phyloP scores from a whole-genome alignment of 306 rosid species.

The Cucurbita pepo region DNA sequence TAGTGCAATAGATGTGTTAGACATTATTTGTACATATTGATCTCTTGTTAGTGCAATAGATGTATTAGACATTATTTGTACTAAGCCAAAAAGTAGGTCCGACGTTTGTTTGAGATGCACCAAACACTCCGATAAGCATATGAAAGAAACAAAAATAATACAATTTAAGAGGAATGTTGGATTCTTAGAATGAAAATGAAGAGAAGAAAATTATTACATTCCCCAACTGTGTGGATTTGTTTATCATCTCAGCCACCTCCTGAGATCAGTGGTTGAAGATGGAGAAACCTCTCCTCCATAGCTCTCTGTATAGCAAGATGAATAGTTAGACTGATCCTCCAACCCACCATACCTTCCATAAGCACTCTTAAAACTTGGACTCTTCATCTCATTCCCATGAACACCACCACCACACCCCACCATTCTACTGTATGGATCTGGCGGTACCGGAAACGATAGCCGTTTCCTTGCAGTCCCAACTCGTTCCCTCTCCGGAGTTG shows the following conservation, averaged over 20 bases:
- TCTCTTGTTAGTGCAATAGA: too few relatives aligned
- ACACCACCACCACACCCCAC: conserved; percentile 42
- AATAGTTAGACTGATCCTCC: conserved; percentile 84
- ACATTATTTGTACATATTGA: too few relatives aligned
- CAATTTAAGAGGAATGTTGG: too few relatives aligned
- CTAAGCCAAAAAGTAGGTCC: too few relatives aligned
- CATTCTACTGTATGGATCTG: conserved; percentile 45
- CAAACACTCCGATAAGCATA: too few relatives aligned
- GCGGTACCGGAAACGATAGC: conserved; percentile 76
- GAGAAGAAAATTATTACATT: background rate
- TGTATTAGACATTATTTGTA: too few relatives aligned
- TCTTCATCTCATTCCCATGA: conserved; percentile 55
- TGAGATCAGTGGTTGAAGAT: conserved; percentile 65
- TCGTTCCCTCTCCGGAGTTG: conserved; percentile 78
- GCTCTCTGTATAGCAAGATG: conserved; percentile 85
- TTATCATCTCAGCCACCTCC: conserved; percentile 36
- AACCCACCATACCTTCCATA: conserved; percentile 39
- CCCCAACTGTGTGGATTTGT: background rate
- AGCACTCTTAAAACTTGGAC: conserved; percentile 87
- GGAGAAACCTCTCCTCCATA: conserved; percentile 85
- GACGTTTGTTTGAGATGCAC: too few relatives aligned
- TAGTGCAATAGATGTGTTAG: too few relatives aligned
- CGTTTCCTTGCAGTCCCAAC: conserved; percentile 63
- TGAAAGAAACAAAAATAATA: too few relatives aligned
- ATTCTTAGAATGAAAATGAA: too few relatives aligned